These are phyloP conservation scores for Neohortaea acidophila DNA, from an alignment of 495 filamentous ascomycete species.

Conservation along the genomic window DNA sequence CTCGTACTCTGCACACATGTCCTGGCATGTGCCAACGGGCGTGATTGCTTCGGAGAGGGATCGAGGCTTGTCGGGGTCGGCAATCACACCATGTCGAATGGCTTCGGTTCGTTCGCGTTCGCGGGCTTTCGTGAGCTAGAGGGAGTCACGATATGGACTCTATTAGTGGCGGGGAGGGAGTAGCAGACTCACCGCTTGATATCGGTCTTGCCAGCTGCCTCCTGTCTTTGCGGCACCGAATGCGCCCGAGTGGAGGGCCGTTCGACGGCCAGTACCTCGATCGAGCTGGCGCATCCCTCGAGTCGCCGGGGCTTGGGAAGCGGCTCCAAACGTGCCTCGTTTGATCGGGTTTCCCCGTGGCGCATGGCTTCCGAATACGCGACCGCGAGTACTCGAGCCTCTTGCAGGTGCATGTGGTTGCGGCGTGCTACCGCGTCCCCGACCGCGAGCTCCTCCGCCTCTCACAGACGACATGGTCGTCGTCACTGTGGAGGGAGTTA, in stretches of 20 bases:
- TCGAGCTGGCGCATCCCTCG: neutral
- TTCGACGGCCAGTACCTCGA: neutral
- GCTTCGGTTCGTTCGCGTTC: conserved; percentile 50
- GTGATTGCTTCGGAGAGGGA: conserved; percentile 70
- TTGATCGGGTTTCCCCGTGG: neutral
- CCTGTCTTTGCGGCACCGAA: conserved; percentile 3
- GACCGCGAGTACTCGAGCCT: conserved; percentile 6
- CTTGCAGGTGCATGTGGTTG: conserved; percentile 1
- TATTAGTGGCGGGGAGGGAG: conserved; percentile 5
- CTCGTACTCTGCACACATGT: conserved; percentile 93
- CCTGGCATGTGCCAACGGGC: conserved; percentile 73
- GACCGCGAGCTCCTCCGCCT: conserved; percentile 8
- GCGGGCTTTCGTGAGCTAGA: conserved; percentile 47
- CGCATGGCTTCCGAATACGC: neutral
- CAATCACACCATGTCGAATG: conserved; percentile 60
- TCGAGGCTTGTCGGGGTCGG: conserved; percentile 75
- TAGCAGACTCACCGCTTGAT: conserved; percentile 13
- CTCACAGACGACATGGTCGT: conserved; percentile 11
- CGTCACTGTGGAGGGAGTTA: conserved; percentile 7
- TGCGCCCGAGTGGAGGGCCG: conserved; percentile 1
- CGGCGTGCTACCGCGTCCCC: conserved; percentile 13
- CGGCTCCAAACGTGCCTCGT: neutral
- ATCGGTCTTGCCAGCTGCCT: conserved; percentile 13
- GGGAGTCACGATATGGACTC: conserved; percentile 10
- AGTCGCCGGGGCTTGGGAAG: neutral